Conservation (phyloP, 129 eudicot genomes). For the Tanacetum coccineum region DNA sequence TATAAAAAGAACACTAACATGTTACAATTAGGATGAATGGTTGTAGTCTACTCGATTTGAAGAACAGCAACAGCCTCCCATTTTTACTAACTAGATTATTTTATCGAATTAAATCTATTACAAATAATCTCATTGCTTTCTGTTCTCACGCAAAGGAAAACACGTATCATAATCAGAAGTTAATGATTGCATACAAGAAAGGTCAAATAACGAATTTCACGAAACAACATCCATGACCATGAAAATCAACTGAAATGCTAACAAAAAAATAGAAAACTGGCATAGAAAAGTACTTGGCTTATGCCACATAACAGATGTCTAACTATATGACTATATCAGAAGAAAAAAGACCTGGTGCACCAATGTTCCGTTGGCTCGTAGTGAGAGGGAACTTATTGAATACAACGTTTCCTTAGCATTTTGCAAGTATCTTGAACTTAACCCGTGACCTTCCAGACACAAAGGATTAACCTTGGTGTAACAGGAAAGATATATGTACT, state of each 20-base stretch:
- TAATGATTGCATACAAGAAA: no score
- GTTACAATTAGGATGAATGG: slow-evolving; percentile 47
- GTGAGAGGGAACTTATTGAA: not conserved
- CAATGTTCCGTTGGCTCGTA: not conserved
- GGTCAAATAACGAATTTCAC: no score
- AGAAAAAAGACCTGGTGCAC: not conserved
- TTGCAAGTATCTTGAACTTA: slow-evolving; percentile 2
- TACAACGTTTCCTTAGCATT: not conserved
- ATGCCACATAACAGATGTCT: no score
- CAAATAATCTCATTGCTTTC: no score
- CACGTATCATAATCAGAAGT: no score
- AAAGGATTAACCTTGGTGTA: slow-evolving; percentile 14
- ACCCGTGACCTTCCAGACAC: not conserved
- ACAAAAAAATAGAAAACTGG: slow-evolving; percentile 1
- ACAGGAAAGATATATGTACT: not conserved
- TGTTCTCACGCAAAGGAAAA: no score
- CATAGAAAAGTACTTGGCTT: not conserved
- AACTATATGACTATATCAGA: no score
- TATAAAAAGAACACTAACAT: slow-evolving; percentile 43
- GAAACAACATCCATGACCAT: no score
- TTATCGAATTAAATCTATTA: no score
- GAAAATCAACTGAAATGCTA: slow-evolving; percentile 14
- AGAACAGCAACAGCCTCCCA: slow-evolving; percentile 92
- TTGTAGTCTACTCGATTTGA: slow-evolving; percentile 47
- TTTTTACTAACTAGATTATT: slow-evolving; percentile 28